These are phyloP conservation scores for Phylloporus sp. DNA, from an alignment of 768 basidiomycete genomes.

Conservation along the genomic window DNA sequence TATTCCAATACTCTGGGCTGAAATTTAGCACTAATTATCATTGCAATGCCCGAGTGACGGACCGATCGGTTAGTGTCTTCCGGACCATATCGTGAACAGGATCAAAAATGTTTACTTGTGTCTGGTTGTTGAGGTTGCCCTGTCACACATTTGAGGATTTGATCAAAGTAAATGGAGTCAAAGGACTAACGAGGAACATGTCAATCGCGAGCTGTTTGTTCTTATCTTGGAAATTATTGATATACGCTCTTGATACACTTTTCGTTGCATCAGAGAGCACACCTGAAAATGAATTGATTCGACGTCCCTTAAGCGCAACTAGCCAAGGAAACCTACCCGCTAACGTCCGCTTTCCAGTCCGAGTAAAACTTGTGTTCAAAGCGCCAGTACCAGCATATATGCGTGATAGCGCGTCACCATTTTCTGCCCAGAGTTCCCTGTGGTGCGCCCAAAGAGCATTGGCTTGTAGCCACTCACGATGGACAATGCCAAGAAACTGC, in stretches of 20 bases:
- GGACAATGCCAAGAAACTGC: conserved; percentile 74
- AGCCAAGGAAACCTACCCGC: conserved; percentile 48
- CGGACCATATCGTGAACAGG: conserved; percentile 89
- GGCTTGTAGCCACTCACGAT: conserved; percentile 69
- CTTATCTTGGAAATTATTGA: conserved; percentile 96
- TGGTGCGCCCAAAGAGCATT: conserved; percentile 78
- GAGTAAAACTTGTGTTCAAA: conserved; percentile 92
- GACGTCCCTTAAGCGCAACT: neutral
- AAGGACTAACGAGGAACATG: conserved; percentile 75
- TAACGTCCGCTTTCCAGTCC: conserved; percentile 90
- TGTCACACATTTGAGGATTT: conserved; percentile 29
- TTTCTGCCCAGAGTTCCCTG: conserved; percentile 95
- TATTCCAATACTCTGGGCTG: conserved; percentile 68
- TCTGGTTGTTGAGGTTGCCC: conserved; percentile 90
- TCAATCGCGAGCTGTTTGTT: conserved; percentile 93
- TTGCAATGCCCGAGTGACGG: conserved; percentile 7
- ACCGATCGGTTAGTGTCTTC: conserved; percentile 66
- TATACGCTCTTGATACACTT: conserved; percentile 91
- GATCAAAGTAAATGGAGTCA: neutral
- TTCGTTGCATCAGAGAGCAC: conserved; percentile 95
- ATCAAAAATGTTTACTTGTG: conserved; percentile 86
- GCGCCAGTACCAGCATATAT: conserved; percentile 95
- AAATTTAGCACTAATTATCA: neutral
- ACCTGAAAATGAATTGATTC: conserved; percentile 39
- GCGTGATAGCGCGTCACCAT: conserved; percentile 85